Conservation (phyloP, 2,329 filamentous ascomycete species). For the Furcasterigmium sp. region DNA sequence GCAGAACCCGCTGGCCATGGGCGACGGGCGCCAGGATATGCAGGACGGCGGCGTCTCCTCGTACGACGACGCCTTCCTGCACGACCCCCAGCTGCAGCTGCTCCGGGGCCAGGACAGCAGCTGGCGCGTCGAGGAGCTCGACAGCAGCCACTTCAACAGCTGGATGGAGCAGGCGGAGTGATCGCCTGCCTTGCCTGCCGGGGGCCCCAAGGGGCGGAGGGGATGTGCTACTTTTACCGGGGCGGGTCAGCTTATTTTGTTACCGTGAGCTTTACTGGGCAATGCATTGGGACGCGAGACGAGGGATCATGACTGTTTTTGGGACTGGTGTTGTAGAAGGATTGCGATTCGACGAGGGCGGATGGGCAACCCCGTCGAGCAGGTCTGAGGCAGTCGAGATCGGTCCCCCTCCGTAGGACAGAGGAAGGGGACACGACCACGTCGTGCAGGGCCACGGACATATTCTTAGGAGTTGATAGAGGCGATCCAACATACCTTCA, state of each 20-base stretch:
- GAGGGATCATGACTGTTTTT: neutral
- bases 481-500: neutral
- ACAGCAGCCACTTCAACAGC: conserved; percentile 21
- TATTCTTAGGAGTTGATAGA: neutral
- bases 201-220: neutral
- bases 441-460: neutral
- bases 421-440: neutral
- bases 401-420: too few relatives aligned
- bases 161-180: conserved; percentile 25
- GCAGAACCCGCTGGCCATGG: conserved; percentile 5
- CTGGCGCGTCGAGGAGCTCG: conserved; percentile 28
- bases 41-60: conserved; percentile 11
- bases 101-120: conserved; percentile 24
- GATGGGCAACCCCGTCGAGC: neutral
- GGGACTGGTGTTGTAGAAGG: neutral
- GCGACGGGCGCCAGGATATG: conserved; percentile 9
- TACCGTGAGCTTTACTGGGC: neutral
- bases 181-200: neutral
- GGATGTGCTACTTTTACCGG: neutral
- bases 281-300: neutral
- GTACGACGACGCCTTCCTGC: conserved; percentile 14
- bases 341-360: neutral
- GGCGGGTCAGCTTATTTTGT: neutral
- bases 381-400: too few relatives aligned
- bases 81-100: conserved; percentile 16